phyloP scores from a whole-genome alignment of 768 basidiomycete species.

The Suillus lakei region DNA sequence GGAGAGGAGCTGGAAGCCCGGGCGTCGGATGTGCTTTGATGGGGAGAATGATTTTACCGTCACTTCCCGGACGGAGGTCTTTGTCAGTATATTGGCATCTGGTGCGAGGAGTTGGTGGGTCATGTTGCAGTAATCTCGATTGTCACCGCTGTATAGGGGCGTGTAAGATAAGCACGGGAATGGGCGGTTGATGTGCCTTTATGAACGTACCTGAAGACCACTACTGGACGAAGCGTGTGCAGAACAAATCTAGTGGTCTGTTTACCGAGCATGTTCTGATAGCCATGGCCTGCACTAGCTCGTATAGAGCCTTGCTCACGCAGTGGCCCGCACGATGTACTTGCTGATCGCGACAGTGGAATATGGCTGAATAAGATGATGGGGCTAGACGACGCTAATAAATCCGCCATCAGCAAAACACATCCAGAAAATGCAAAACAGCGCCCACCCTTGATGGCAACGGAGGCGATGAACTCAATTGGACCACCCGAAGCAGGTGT shows the following conservation, averaged over 20 bases:
- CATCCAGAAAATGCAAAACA: neutral
- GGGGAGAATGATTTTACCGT: conserved; percentile 90
- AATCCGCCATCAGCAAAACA: neutral
- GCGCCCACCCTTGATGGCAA: conserved; percentile 31
- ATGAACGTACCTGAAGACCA: conserved; percentile 69
- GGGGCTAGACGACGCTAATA: conserved; percentile 42
- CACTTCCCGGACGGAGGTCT: conserved; percentile 63
- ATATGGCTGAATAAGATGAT: conserved; percentile 84
- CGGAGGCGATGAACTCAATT: conserved; percentile 61
- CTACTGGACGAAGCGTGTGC: conserved; percentile 61
- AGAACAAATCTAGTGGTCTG: conserved; percentile 79
- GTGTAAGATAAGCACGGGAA: conserved; percentile 12
- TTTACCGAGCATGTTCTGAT: conserved; percentile 82
- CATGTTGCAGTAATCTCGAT: conserved; percentile 90
- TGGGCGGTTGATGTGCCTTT: neutral
- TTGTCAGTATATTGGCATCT: conserved; percentile 23
- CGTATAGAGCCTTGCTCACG: conserved; percentile 76
- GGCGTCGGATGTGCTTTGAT: conserved; percentile 68
- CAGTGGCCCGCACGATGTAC: conserved; percentile 74
- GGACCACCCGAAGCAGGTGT: conserved; percentile 54
- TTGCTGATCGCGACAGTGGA: conserved; percentile 77
- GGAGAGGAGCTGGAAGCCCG: conserved; percentile 88
- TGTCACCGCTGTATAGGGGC: conserved; percentile 70
- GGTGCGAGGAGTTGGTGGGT: conserved; percentile 48
- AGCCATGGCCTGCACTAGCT: conserved; percentile 79